Base-by-base conservation (phyloP, 2,329 filamentous ascomycete genomes). In the Aspergillus piperis region DNA sequence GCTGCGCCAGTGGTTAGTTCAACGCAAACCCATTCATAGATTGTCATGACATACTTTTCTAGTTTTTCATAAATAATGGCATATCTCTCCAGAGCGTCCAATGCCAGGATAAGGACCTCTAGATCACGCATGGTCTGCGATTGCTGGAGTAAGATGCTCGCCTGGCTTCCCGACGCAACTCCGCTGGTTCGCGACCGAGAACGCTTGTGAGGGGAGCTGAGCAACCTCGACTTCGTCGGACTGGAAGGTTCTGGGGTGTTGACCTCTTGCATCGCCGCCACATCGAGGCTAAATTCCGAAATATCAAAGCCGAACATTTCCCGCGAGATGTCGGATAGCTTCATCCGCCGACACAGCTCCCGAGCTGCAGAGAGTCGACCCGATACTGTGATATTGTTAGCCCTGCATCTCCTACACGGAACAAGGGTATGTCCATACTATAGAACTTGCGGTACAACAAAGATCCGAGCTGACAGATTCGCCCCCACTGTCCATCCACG, bases 401-500 rank as follows among this genome's bases (percentile, higher is more conserved):
- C 39, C 19, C 23, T 25, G 49, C 19, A 36, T 38, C 5, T 36
- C 51, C 5, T 13, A 44, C 2, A 38, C 32, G 5, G 32, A 36
- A 36, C 67, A 59, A 56, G 50, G 38, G 47, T 13, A 36, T 8
- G n/a, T 32, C 84, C 91, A 82, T 85, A 96, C 92, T 84, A 50
- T 96, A 83, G 70, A 97, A 92, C 62, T 88, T 88, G 70, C 90
- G 90, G 78, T 96, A 91, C n/a, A 93, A 84, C 67, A 87, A 83
- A 30, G 86, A 85, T 44, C 91, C 87, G 58, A 87, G 82, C 17
- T 80, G 77, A 68, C 94, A 91, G 21, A 91, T 87, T 60, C 88
- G 82, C 15, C 83, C 80, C 88, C 89, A 93, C 57, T 90, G 83
- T 11, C 85, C 88, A 53, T 90, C 86, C 8, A 94, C 84, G 58